Evolutionary conservation across 371 early-diverging fungal species (phyloP), one percentile per base, ranked within the genome.

Genomic region (Apophysomyces sp.): DNA sequence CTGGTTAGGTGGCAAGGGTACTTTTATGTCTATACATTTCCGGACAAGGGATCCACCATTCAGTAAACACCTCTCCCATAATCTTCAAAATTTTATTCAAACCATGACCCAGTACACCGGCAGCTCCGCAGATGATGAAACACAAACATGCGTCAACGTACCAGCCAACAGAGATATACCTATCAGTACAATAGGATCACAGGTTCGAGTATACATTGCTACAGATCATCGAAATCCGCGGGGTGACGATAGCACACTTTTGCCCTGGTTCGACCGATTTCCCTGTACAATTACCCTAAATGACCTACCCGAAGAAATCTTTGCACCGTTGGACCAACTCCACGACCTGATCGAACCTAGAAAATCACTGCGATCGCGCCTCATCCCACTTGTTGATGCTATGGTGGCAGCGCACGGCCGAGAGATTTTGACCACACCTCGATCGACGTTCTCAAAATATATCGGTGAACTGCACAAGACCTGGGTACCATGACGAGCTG

Each of bases 371-470:
- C 53, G 58, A 4, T 34, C 16, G 0, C 71, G 66, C 21, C 27
- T 80, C 21, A 63, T 76, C 3, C 80, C 80, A 2, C 28, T 80
- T 24, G 66, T 80, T 1, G 77, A 80, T 63, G 73, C 75, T 16
- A 80, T 80, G 80, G 67, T 80, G 0, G 75, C 80, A 16, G 80
- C 75, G 12, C 73, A 80, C 44, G 80, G 68, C 15, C 41, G 55
- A 11, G 21, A 58, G 5, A 58, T 80, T 13, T 64, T 74, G 29
- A 64, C 69, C 11, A 80, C 75, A 2, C 77, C 77, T 15, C 60
- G 73, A n/a, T 76, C 77, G n/a, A 76, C 80, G 12, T 80, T 68
- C 69, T 80, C 80, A 15, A 63, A 62, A 60, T 80, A 76, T 51
- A 76, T 77, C 34, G 61, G 60, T 18, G 70, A 70, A 26, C 28